Conservation (phyloP, 208 protist species). For the Trypanosoma lewisi region DNA sequence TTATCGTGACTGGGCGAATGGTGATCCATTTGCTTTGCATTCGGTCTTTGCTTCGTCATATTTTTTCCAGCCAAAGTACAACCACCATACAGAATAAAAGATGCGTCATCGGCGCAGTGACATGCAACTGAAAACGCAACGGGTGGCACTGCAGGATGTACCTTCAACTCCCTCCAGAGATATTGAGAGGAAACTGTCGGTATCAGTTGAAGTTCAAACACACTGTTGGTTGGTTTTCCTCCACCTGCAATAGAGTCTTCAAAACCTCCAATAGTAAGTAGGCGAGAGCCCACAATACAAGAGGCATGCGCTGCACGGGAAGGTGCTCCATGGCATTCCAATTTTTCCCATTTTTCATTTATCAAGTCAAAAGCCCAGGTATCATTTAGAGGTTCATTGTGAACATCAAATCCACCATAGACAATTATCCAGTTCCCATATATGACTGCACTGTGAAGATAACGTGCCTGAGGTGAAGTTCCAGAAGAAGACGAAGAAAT, state of each 20-base stretch:
- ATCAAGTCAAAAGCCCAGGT: conserved; percentile 80
- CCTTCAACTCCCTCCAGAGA: conserved; percentile 44
- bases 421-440: conserved; percentile 84
- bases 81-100: conserved; percentile 77
- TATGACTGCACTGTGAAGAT: conserved; percentile 73
- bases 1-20: not conserved
- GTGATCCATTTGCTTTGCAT: not conserved
- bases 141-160: conserved; percentile 47
- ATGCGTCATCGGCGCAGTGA: conserved; percentile 73
- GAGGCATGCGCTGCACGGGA: conserved; percentile 64
- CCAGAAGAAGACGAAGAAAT: conserved; percentile 13
- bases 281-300: conserved; percentile 66
- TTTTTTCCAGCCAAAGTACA: conserved; percentile 33
- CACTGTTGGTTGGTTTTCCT: conserved; percentile 17
- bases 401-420: conserved; percentile 71
- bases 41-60: conserved; percentile 11
- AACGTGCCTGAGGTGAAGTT: conserved; percentile 36
- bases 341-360: conserved; percentile 75
- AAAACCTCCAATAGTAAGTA: conserved; percentile 77
- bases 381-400: conserved; percentile 66
- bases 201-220: conserved; percentile 64
- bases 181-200: conserved; percentile 51
- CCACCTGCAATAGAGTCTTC: conserved; percentile 31
- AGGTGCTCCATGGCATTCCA: conserved; percentile 38
- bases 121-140: conserved; percentile 57